Evolutionary conservation across 352 stramenopile genomes (phyloP), one percentile per base, ranked within the genome.

Genomic region (Phytopythium mirpurense): DNA sequence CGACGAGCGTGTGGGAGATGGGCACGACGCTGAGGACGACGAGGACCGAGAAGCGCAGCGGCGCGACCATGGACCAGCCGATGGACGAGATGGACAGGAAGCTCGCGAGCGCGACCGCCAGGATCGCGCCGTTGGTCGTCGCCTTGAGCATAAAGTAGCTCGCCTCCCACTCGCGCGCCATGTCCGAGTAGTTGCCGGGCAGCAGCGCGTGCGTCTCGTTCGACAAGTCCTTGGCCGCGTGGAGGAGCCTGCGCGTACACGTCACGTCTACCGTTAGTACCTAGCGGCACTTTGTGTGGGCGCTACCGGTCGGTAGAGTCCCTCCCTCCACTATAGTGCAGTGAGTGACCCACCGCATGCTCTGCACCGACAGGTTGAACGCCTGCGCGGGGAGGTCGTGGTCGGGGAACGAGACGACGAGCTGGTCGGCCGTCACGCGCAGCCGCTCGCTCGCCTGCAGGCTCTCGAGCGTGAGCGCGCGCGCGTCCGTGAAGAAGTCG

Each of bases 81-180:
- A 93, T 86, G 14, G 78, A 83, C 40, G 83, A 72, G 51, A 93
- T 90, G 21, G 79, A 86, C 42, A 93, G 56, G 56, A 93, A 89
- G 55, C 78, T 89, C 32, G 82, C 70, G 19, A 93, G 62, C 16
- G 78, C 59, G 8, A 93, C 81, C 3, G 72, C 68, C 23, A 93
- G 53, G 51, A 93, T 93, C n/a, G 81, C 81, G 0, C 70, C 75
- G 53, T 90, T 93, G 1, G 82, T 93, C 24, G 79, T 80, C 21
- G 76, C 84, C 62, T 93, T 88, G 54, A 93, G 74, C 61, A 86
- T 68, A 42, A 90, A 93, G 64, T 93, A 93, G 62, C 62, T 79
- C 48, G 80, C 65, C 47, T 89, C 54, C 82, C 79, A 93, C 29
- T 84, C 56, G 9, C 69, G 65, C 19, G 69, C 79, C 24, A 88